Base-by-base conservation (phyloP, 2,329 filamentous ascomycete genomes). In the Colletotrichum gigasporum region DNA sequence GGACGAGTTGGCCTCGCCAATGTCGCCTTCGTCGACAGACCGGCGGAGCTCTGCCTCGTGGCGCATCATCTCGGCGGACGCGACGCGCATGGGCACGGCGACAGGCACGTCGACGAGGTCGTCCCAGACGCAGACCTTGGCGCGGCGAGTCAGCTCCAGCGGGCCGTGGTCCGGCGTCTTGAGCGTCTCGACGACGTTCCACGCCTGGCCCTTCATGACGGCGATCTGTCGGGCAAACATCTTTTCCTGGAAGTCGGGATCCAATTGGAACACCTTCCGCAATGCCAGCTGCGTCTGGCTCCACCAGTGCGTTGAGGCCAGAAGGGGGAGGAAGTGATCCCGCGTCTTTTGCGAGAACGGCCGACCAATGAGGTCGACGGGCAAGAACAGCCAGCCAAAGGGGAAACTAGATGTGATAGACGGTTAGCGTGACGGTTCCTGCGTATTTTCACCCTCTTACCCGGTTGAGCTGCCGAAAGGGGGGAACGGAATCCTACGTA, bases 221-320 rank as follows among this genome's bases (percentile, higher is more conserved):
- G 96, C 95, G 66, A 99, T 96, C 74, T 99, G 96, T 69, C 93
- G 90, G n/a, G 93, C 93, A 79, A 97, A 99, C 96, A 99, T 99
- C 78, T 93, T 91, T 80, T 99, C 96, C 75, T 98, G 93, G 77
- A 99, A 99, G 78, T 99, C 96, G 2, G 91, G 89, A 76, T 99
- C 96, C 74, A 96, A 88, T 69, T 93, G 90, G 75, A 99, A 99
- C 45, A 97, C 90, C 66, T 89, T 87, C 56, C 96, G 92, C 37
- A 99, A 82, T 20, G 93, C 92, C 64, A 93, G 82, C 72, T 97
- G 94, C 4, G 96, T 99, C 71, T 97, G 93, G 68, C 90, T 92
- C 96, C 96, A 99, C 96, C 96, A 99, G 54, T 92, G 87, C 24
- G 94, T 96, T 1, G 94, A 98, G 0, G 96, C 98, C 32, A 99